These are phyloP conservation scores for Diplodia seriata DNA, from an alignment of 2,329 filamentous ascomycete genomes.

Conservation along the genomic window DNA sequence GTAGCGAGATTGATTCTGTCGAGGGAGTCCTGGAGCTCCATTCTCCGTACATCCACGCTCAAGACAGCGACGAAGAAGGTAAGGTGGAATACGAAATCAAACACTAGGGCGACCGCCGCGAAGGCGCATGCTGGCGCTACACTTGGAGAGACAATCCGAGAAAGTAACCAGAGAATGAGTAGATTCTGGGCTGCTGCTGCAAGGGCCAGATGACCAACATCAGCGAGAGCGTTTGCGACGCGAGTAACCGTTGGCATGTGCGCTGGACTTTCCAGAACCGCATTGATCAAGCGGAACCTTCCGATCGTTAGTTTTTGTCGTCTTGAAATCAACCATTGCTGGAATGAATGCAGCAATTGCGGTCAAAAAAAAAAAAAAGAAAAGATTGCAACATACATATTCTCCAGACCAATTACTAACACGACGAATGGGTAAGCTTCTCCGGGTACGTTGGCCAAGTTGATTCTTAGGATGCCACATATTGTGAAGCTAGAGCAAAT, in stretches of 20 bases:
- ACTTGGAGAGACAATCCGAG: constrained; percentile 70
- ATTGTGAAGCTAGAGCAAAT: constrained; percentile 81
- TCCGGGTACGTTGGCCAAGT: constrained; percentile 75
- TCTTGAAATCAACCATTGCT: neutral
- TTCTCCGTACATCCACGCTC: constrained; percentile 77
- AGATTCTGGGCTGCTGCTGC: constrained; percentile 74
- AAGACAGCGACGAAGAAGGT: constrained; percentile 82
- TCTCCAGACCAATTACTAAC: constrained; percentile 77
- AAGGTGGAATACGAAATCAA: constrained; percentile 79
- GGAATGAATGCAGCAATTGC: neutral
- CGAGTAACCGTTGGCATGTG: constrained; percentile 72
- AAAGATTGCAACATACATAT: constrained; percentile 57
- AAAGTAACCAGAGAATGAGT: constrained; percentile 69
- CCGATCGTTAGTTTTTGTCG: constrained; percentile 6
- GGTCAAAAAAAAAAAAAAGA: neutral
- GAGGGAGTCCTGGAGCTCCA: constrained; percentile 76
- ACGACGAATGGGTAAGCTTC: constrained; percentile 80
- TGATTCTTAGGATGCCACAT: constrained; percentile 76
- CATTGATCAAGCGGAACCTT: constrained; percentile 75
- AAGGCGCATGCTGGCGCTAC: constrained; percentile 79
- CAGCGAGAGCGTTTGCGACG: constrained; percentile 75
- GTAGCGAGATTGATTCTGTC: constrained; percentile 49
- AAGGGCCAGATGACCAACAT: constrained; percentile 73
- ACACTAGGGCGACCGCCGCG: constrained; percentile 74
- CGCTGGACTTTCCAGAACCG: constrained; percentile 73